Conservation (phyloP, 1,139 yeast species). For the Yamadazyma taylorii region DNA sequence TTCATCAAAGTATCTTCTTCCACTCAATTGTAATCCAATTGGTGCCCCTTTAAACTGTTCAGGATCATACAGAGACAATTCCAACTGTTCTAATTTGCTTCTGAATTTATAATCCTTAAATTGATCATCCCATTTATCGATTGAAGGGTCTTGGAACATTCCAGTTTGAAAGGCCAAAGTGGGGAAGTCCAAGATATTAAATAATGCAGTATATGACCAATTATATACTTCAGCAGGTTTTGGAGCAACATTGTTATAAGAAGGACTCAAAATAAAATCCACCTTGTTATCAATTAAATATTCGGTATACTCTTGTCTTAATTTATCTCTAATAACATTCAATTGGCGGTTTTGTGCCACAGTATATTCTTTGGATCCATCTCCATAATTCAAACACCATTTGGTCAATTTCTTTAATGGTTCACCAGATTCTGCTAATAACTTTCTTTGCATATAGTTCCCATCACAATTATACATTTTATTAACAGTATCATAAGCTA, state of each 20-base stretch:
- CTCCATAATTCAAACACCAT: slow-evolving; percentile 59
- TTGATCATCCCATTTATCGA: slow-evolving; percentile 41
- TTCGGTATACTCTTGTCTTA: slow-evolving; percentile 55
- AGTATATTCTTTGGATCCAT: slow-evolving; percentile 47
- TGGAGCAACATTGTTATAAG: slow-evolving; percentile 73
- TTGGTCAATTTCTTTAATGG: slow-evolving; percentile 60
- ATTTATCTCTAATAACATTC: slow-evolving; percentile 49
- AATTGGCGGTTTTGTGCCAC: slow-evolving; percentile 50
- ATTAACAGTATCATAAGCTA: slow-evolving; percentile 53
- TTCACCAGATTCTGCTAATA: slow-evolving; percentile 63
- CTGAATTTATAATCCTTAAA: slow-evolving; percentile 31
- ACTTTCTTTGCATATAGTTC: slow-evolving; percentile 50
- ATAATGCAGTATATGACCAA: slow-evolving; percentile 77
- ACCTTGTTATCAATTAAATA: slow-evolving; percentile 54
- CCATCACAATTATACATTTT: slow-evolving; percentile 61
- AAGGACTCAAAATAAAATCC: slow-evolving; percentile 69
- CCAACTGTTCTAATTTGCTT: slow-evolving; percentile 47
- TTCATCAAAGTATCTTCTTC: slow-evolving; percentile 41
- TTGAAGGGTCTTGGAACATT: slow-evolving; percentile 51
- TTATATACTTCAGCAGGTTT: slow-evolving; percentile 61
- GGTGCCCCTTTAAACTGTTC: slow-evolving; percentile 40
- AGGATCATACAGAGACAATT: slow-evolving; percentile 33
- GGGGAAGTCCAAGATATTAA: slow-evolving; percentile 65
- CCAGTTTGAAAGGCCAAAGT: slow-evolving; percentile 64
- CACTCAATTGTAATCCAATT: slow-evolving; percentile 40